Evolutionary conservation across 352 stramenopile genomes (phyloP).

Genomic region (Globisporangium polare): DNA sequence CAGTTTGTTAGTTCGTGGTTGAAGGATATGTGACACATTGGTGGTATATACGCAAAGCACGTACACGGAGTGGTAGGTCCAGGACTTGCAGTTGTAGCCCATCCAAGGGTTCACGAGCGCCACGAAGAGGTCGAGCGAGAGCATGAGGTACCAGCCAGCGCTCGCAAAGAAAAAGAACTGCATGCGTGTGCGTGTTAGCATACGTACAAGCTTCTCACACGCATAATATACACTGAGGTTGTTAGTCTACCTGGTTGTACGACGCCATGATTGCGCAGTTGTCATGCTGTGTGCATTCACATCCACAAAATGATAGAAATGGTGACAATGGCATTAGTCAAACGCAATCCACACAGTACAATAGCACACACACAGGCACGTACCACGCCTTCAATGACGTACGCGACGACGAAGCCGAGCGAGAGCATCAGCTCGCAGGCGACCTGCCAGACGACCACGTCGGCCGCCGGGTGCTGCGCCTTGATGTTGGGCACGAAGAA

Average conservation of each 20-base stretch:
- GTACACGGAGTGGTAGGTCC: conserved; percentile 81
- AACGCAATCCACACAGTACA: background rate
- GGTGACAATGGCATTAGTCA: background rate
- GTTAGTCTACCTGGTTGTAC: conserved; percentile 52
- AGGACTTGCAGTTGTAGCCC: conserved; percentile 83
- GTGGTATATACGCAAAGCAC: background rate
- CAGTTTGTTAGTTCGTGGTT: conserved; percentile 5
- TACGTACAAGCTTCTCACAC: background rate
- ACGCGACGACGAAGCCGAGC: conserved; percentile 54
- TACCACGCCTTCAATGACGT: conserved; percentile 36
- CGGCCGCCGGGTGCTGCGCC: conserved; percentile 68
- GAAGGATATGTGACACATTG: background rate
- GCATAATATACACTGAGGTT: background rate
- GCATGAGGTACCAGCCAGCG: conserved; percentile 80
- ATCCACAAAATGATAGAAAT: background rate
- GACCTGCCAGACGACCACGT: conserved; percentile 80
- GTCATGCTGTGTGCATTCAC: conserved; percentile 8
- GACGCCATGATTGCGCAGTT: conserved; percentile 55
- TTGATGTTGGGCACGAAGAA: conserved; percentile 72
- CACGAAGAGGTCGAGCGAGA: conserved; percentile 78
- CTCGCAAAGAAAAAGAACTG: conserved; percentile 76
- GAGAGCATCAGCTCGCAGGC: conserved; percentile 57
- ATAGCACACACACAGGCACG: background rate
- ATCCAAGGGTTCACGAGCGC: conserved; percentile 87
- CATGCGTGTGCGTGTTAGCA: background rate